Percentiles rank a stretch among this genome's conserved stretches.
Conservation (phyloP, 2,329 filamentous ascomycete species). For the Phyllosticta citrichinensis region DNA sequence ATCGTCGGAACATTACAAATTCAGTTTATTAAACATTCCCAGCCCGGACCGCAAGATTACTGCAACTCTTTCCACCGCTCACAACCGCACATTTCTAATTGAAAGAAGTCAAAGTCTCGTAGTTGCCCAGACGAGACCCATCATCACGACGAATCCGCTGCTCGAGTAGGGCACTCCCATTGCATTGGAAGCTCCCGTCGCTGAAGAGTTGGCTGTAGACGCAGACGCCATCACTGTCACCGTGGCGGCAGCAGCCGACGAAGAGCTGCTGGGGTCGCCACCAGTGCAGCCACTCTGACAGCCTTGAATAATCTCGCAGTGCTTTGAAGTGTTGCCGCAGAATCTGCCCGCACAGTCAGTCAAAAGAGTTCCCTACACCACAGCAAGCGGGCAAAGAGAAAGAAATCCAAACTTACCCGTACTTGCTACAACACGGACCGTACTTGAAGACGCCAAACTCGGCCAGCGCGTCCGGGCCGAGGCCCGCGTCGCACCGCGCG, state of each 20-base stretch:
- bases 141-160: not conserved
- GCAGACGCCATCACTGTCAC: not conserved
- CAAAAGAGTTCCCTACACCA: no score
- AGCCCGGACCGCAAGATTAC: not conserved
- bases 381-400: not conserved
- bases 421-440: constrained; percentile 4
- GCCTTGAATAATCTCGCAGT: not conserved
- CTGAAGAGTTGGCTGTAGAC: not conserved
- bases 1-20: not conserved
- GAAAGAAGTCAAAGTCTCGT: not conserved
- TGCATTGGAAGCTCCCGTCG: not conserved
- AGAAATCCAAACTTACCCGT: not conserved
- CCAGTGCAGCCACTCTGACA: constrained; percentile 8
- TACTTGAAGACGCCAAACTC: constrained; percentile 1
- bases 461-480: not conserved
- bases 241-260: not conserved
- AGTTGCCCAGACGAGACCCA: not conserved
- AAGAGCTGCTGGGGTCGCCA: not conserved
- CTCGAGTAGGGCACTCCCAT: not conserved
- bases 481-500: not conserved
- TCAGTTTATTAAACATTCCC: not conserved
- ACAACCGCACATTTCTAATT: not conserved
- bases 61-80: not conserved
- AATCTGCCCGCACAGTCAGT: not conserved
- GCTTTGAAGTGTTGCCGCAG: constrained; percentile 4